phyloP scores from a whole-genome alignment of 805 yeast species.

The Isabelozyma pseudorhagii region DNA sequence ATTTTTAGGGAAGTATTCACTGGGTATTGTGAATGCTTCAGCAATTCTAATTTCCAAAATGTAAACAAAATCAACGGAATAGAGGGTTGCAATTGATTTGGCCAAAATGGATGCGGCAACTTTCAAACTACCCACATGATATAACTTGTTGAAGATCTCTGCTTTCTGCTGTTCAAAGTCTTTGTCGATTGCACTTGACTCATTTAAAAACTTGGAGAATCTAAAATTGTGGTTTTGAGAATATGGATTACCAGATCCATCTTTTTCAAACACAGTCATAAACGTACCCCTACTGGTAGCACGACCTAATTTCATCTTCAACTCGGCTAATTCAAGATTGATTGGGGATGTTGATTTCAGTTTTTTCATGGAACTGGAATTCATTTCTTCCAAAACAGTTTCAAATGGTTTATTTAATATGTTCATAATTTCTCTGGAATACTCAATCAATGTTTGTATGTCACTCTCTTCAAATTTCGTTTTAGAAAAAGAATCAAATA shows the following conservation, averaged over 20 bases:
- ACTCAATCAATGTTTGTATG: conserved; percentile 31
- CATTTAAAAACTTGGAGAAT: conserved; percentile 24
- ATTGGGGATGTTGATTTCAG: conserved; percentile 5
- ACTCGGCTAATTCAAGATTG: conserved; percentile 26
- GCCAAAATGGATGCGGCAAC: conserved; percentile 42
- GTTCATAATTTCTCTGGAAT: conserved; percentile 41
- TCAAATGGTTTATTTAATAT: conserved; percentile 34
- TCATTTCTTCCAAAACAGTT: conserved; percentile 6
- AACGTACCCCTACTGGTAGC: conserved; percentile 48
- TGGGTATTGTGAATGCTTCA: conserved; percentile 40
- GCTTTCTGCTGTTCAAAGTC: not conserved
- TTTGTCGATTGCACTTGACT: conserved; percentile 1
- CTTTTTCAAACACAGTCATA: conserved; percentile 54
- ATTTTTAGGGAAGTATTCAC: conserved; percentile 41
- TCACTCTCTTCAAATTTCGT: conserved; percentile 30
- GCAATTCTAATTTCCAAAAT: conserved; percentile 50
- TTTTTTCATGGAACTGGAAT: conserved; percentile 5
- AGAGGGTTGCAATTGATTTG: conserved; percentile 28
- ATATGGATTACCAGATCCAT: conserved; percentile 65
- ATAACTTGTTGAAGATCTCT: conserved; percentile 32
- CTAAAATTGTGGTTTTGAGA: conserved; percentile 46
- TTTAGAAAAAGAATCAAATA: conserved; percentile 51
- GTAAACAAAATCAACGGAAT: conserved; percentile 43
- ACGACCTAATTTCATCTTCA: conserved; percentile 45
- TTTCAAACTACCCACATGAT: conserved; percentile 37